phyloP scores from a whole-genome alignment of 2,329 filamentous ascomycete genomes.

The Aulographum hederae region DNA sequence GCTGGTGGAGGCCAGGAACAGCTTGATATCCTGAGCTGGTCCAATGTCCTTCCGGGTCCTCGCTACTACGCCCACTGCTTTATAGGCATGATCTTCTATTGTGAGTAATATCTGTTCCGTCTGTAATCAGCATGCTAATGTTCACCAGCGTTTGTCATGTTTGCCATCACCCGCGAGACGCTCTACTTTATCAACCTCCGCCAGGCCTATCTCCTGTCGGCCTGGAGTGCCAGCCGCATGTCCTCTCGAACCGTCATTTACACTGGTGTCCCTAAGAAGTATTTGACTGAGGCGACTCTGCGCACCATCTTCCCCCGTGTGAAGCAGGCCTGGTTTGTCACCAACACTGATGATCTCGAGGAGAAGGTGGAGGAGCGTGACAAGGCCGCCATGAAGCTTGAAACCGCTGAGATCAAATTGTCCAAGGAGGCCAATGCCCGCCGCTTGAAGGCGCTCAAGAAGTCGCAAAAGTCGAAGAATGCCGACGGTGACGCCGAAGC shows the following conservation, averaged over 20 bases:
- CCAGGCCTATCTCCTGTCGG: constrained; percentile 27
- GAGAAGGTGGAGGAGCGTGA: constrained; percentile 25
- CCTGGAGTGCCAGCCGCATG: constrained; percentile 23
- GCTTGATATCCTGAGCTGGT: constrained; percentile 20
- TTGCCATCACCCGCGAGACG: constrained; percentile 26
- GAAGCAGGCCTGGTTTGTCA: constrained; percentile 26
- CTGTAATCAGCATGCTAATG: not conserved
- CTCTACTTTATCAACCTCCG: constrained; percentile 28
- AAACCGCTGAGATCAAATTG: constrained; percentile 25
- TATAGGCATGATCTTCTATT: constrained; percentile 24
- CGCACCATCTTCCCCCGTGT: constrained; percentile 20
- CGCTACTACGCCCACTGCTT: constrained; percentile 27
- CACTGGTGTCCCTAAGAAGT: constrained; percentile 24
- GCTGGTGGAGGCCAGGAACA: constrained; percentile 17
- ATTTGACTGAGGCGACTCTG: constrained; percentile 18
- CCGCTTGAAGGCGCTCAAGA: constrained; percentile 21
- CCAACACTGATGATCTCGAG: constrained; percentile 24
- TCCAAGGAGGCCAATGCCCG: constrained; percentile 16
- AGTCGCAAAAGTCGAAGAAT: not conserved
- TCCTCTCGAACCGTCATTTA: constrained; percentile 30
- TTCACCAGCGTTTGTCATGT: constrained; percentile 17
- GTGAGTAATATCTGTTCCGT: constrained; percentile 6
- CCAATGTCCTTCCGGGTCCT: constrained; percentile 15
- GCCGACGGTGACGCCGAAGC: constrained; percentile 14
- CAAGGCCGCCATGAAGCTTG: constrained; percentile 22